phyloP scores from a whole-genome alignment of 1,284 basidiomycete species.

The Heterobasidion occidentale region DNA sequence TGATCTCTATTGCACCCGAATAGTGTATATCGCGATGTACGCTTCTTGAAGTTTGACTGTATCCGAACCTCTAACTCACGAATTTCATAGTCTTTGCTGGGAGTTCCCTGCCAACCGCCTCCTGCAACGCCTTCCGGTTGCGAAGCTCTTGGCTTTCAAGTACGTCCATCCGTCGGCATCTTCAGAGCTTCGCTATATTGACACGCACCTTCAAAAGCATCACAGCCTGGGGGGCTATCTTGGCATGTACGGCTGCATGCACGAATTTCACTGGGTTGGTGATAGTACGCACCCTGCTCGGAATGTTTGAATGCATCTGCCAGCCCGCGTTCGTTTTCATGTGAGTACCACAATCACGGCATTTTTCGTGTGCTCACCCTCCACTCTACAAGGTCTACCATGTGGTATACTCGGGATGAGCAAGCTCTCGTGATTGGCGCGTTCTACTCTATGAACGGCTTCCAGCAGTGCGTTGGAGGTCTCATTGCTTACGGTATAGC shows the following conservation, averaged over 20 bases:
- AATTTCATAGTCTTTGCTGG: constrained; percentile 29
- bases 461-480: constrained; percentile 46
- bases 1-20: not conserved
- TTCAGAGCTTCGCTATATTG: not conserved
- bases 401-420: constrained; percentile 46
- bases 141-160: constrained; percentile 39
- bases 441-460: constrained; percentile 46
- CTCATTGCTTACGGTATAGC: constrained; percentile 42
- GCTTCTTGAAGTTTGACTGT: not conserved
- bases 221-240: constrained; percentile 37
- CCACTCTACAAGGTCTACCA: constrained; percentile 28
- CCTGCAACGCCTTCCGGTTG: constrained; percentile 39
- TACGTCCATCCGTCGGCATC: constrained; percentile 13
- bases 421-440: constrained; percentile 41
- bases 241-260: constrained; percentile 41
- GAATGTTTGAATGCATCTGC: constrained; percentile 42
- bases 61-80: not conserved
- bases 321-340: constrained; percentile 39
- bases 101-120: constrained; percentile 43
- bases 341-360: constrained; percentile 6
- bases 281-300: constrained; percentile 39
- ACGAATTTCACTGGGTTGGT: constrained; percentile 38
- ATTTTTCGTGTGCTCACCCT: not conserved
- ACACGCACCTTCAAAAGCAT: constrained; percentile 21
- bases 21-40: not conserved